Conservation (phyloP, 257 asterid species). For the Mitragyna speciosa region DNA sequence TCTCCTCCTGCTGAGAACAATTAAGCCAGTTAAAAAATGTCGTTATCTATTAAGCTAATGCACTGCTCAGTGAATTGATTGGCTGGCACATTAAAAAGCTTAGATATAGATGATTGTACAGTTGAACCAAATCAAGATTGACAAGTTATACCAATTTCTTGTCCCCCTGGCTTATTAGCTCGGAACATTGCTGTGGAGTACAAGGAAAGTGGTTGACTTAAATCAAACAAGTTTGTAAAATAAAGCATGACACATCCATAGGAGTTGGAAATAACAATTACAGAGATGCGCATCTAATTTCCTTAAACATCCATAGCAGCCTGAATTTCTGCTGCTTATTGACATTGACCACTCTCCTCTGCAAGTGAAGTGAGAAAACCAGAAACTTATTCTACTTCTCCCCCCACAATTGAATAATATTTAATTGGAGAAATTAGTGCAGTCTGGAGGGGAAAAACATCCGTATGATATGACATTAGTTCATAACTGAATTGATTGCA, state of each 20-base stretch:
- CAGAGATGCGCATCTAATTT: neutral
- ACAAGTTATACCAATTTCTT: neutral
- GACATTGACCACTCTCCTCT: neutral
- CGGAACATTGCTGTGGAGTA: neutral
- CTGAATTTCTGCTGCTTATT: neutral
- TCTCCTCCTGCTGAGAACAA: neutral
- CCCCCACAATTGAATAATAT: neutral
- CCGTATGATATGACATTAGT: neutral
- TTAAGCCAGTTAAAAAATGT: constrained; percentile 3
- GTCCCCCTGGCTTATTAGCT: neutral
- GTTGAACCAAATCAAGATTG: neutral
- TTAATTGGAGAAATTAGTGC: neutral
- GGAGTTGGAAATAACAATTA: neutral
- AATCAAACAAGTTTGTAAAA: neutral
- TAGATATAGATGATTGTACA: neutral
- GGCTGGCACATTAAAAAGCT: constrained; percentile 8
- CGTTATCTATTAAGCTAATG: constrained; percentile 3
- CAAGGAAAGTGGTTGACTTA: neutral
- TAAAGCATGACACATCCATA: neutral
- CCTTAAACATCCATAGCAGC: neutral
- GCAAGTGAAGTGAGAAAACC: neutral
- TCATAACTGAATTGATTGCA: constrained; percentile 9
- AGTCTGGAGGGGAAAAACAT: constrained; percentile 5
- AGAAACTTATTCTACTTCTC: neutral
- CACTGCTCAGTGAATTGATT: neutral